A percentile compares a stretch with the other conserved stretches of the same genome.
Evolutionary conservation across 805 yeast genomes (phyloP).

Genomic region (Zygosaccharomyces bisporus): DNA sequence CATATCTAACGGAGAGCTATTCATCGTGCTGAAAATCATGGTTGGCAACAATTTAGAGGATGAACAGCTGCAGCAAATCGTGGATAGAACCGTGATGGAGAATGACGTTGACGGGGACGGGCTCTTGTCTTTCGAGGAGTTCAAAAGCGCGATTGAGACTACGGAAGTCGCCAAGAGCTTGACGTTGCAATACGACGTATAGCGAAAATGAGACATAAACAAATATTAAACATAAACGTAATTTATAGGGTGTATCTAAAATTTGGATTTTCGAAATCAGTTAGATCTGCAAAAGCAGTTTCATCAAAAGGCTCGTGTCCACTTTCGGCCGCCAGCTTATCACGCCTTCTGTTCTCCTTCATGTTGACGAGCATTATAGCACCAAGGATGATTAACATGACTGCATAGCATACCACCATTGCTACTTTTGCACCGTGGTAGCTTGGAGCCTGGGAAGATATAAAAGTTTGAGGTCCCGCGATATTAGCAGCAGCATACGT

Average conservation of each 20-base stretch:
- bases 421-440: conserved; percentile 55
- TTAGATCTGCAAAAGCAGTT: conserved; percentile 40
- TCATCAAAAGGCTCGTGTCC: conserved; percentile 19
- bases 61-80: conserved; percentile 88
- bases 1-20: conserved; percentile 92
- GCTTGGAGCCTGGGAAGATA: conserved; percentile 51
- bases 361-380: conserved; percentile 30
- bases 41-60: conserved; percentile 88
- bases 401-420: conserved; percentile 47
- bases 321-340: conserved; percentile 26
- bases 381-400: conserved; percentile 38
- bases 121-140: conserved; percentile 79
- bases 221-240: not conserved
- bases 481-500: conserved; percentile 67
- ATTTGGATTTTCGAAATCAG: conserved; percentile 42
- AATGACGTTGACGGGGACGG: conserved; percentile 89
- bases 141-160: conserved; percentile 57
- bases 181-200: conserved; percentile 46
- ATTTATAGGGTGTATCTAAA: conserved; percentile 37
- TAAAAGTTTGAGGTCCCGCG: conserved; percentile 72
- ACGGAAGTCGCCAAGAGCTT: conserved; percentile 57
- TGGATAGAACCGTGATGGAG: conserved; percentile 94
- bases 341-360: conserved; percentile 45
- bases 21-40: conserved; percentile 90
- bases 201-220: not conserved